Evolutionary conservation across 345 rosid species (phyloP), one percentile per base, ranked within the genome.

Genomic region (Punica granatum): DNA sequence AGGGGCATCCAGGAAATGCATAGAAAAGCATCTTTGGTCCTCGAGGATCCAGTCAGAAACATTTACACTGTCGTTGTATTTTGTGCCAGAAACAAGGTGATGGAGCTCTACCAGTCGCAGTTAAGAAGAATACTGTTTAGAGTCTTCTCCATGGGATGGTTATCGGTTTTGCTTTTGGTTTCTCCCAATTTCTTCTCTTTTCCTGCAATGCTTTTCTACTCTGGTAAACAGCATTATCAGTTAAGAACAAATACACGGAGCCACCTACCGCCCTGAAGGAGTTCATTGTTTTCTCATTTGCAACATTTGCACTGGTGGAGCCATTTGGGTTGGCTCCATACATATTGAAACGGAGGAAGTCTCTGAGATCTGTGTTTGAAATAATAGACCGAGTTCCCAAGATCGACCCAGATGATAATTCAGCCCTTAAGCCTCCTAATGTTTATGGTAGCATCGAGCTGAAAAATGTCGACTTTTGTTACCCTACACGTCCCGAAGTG

Each of bases 1-100:
- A 84, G 86, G 81, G 99, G 99, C 63, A 95, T 95, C 78, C 99
- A 95, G 84, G 98, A 92, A 86, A 92, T 92, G 99, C 99, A 95
- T 74, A 73, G 96, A 75, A 95, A 95, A 83, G 99, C 99, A 63
- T 92, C 98, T 48, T 78, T 95, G 80, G 99, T 95, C 69, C 99
- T 95, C 42, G 99, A 95, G 81, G 99, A 95, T 82, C 94, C 99
- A 56, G 99, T 95, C 60, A 88, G 98, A 74, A 95, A 95, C 78
- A 95, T 95, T 63, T 94, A 94, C 74, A 94, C 99, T 3, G 99
- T 95, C n/a, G 99, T 95, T 61, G 96, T 98, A 65, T 95, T 92
- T 78, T 95, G 99, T 82, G 97, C 98, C 63, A 98, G 98, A 68
- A 90, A 88, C 82, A 92, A 95, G 84, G 96, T 95, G 62, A 95